Percentiles rank a stretch among this genome's conserved stretches.
Conservation (phyloP, 1,139 yeast genomes). For the Yamadazyma oceani region DNA sequence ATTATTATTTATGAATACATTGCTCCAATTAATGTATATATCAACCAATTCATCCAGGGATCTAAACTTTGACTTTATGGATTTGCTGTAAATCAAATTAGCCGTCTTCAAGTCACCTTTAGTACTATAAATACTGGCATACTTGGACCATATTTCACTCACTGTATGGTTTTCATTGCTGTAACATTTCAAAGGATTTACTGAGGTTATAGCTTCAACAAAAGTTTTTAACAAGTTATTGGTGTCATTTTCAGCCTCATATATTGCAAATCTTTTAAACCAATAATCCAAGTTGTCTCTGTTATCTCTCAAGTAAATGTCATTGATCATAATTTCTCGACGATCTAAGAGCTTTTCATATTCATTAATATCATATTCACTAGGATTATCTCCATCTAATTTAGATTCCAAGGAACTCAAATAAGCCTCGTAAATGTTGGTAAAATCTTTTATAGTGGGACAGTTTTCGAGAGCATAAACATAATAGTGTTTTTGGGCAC, state of each 20-base stretch:
- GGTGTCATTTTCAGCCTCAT: conserved; percentile 25
- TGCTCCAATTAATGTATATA: conserved; percentile 74
- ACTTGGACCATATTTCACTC: conserved; percentile 65
- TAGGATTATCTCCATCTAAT: conserved; percentile 15
- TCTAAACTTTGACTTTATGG: conserved; percentile 69
- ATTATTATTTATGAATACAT: conserved; percentile 52
- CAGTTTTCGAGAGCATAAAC: conserved; percentile 49
- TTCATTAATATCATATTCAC: conserved; percentile 44
- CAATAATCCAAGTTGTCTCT: conserved; percentile 64
- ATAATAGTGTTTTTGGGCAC: conserved; percentile 42
- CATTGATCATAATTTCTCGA: conserved; percentile 60
- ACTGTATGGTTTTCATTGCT: conserved; percentile 31
- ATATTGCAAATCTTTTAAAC: conserved; percentile 55
- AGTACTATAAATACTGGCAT: conserved; percentile 64
- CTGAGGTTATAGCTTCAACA: conserved; percentile 64
- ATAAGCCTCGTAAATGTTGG: conserved; percentile 61
- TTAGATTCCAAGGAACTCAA: conserved; percentile 32
- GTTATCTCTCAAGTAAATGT: conserved; percentile 64
- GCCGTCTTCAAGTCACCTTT: conserved; percentile 61
- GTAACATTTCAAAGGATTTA: conserved; percentile 60
- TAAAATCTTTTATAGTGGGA: conserved; percentile 60
- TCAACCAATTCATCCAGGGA: conserved; percentile 64
- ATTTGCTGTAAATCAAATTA: conserved; percentile 60
- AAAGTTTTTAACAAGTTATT: conserved; percentile 54
- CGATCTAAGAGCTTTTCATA: conserved; percentile 58